Percentiles rank a stretch among this genome's conserved stretches.
These are phyloP conservation scores for Blastocystis sp. DNA, from an alignment of 352 stramenopile species.

Conservation along the genomic window DNA sequence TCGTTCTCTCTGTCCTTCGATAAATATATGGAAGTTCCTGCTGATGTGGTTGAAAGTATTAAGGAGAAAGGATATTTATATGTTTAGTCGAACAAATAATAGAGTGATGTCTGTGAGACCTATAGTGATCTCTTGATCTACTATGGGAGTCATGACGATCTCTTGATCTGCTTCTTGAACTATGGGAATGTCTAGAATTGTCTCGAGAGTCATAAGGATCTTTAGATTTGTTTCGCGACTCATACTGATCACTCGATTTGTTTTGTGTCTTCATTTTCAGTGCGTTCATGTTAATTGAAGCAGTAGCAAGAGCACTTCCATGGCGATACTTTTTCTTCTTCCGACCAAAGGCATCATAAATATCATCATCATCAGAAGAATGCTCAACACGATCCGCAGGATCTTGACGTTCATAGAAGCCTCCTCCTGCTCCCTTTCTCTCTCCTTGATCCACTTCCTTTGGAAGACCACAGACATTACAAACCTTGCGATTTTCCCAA, in stretches of 20 bases:
- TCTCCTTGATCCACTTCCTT: background rate
- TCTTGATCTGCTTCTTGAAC: background rate
- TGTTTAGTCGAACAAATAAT: background rate
- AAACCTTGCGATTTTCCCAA: background rate
- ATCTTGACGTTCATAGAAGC: background rate
- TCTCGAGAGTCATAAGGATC: background rate
- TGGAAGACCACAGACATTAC: background rate
- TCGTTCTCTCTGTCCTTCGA: slow-evolving; percentile 99
- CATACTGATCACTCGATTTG: background rate
- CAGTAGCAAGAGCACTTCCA: background rate
- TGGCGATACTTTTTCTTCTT: slow-evolving; percentile 29
- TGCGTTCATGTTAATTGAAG: no score
- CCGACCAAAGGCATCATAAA: slow-evolving; percentile 29
- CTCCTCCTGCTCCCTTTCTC: background rate
- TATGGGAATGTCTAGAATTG: background rate
- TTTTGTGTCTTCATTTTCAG: no score
- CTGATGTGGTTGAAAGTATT: slow-evolving; percentile 1
- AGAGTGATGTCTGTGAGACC: background rate
- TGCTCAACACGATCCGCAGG: background rate
- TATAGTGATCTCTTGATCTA: background rate
- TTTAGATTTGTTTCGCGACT: background rate
- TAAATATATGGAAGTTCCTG: slow-evolving; percentile 21
- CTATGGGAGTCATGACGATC: background rate
- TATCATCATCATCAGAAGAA: slow-evolving; percentile 22
- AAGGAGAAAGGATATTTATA: background rate